phyloP scores from a whole-genome alignment of 805 yeast genomes.

The Barnettozyma populi region DNA sequence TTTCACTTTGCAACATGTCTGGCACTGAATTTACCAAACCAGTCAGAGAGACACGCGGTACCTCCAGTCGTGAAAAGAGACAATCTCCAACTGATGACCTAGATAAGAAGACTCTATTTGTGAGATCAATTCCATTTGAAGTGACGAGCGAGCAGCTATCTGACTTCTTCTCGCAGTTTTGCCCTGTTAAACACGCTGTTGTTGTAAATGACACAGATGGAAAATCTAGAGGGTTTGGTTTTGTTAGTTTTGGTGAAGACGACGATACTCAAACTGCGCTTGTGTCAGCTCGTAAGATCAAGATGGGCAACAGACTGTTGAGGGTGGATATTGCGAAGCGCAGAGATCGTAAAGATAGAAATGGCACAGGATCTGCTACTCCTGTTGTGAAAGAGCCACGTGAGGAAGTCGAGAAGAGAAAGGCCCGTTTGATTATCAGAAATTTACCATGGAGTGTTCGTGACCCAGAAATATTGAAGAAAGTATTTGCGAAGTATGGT shows the following conservation, averaged over 20 bases:
- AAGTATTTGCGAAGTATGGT: conserved; percentile 71
- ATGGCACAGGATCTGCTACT: not conserved
- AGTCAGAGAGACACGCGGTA: conserved; percentile 1
- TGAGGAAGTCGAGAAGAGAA: conserved; percentile 58
- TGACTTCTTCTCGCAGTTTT: conserved; percentile 83
- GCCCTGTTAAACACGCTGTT: conserved; percentile 93
- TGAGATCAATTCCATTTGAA: conserved; percentile 74
- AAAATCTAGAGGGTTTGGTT: conserved; percentile 90
- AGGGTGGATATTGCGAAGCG: conserved; percentile 87
- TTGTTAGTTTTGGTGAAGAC: conserved; percentile 80
- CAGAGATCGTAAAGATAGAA: conserved; percentile 61
- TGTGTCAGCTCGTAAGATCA: conserved; percentile 55
- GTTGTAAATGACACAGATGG: conserved; percentile 75
- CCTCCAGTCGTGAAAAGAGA: not conserved
- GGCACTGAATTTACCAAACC: not conserved
- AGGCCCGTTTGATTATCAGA: conserved; percentile 81
- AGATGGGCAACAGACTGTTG: conserved; percentile 60
- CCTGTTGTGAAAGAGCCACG: not conserved
- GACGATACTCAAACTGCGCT: conserved; percentile 82
- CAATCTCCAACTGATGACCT: conserved; percentile 23
- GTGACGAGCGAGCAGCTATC: conserved; percentile 80
- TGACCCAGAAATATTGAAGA: conserved; percentile 64
- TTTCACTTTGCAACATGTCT: not conserved
- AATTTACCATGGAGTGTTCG: conserved; percentile 96
- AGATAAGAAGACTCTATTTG: conserved; percentile 63